Base-by-base conservation (phyloP, 2,329 filamentous ascomycete species). In the Thielaviopsis ethacetica region DNA sequence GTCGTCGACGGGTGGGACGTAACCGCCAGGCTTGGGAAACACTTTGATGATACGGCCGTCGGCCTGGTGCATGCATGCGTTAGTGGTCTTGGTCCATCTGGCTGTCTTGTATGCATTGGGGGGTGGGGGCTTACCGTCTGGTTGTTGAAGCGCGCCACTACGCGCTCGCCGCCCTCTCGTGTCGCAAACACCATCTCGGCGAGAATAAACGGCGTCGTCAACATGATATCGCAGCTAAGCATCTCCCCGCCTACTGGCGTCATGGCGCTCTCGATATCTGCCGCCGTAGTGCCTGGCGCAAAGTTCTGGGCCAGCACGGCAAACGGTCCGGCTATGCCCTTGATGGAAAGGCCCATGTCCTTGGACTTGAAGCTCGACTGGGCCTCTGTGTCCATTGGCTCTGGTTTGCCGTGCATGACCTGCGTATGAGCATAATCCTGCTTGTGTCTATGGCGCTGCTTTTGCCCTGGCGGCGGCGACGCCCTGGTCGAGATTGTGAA, bases 261-360 rank as follows among this genome's bases (percentile, higher is more conserved):
- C 81, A 93, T 83, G 59, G 88, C 88, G 65, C 84, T 86, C 73
- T 90, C 86, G 61, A 93, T 88, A 66, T 93, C 88, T 30, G 85
- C 86, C 1, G 84, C 85, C 6, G 88, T 90, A 0, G 88, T 93
- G 44, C 88, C 88, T 1, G 81, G 81, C 13, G 87, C 88, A 68
- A 93, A 89, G 73, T 93, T 93, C 70, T 87, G 84, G 2, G 85
- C 86, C 68, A 88, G 79, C 24, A 93, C 79, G 19, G 80, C 78
- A 65, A 80, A 88, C 1, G 86, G 86, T 0, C 86, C 84, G 0
- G 83, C 83, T 9, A 85, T 73, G n/a, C 88, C 88, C 57, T 82
- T 76, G 63, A 93, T 91, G 41, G 78, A 83, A 53, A 91, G 78
- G 21, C 84, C 82, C 53, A 38, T 55, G 17, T 22, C 22, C 3